A percentile compares a stretch with the other conserved stretches of the same genome.
Evolutionary conservation across 169 alveolate species (phyloP).

Genomic region (Eimeria brunetti): DNA sequence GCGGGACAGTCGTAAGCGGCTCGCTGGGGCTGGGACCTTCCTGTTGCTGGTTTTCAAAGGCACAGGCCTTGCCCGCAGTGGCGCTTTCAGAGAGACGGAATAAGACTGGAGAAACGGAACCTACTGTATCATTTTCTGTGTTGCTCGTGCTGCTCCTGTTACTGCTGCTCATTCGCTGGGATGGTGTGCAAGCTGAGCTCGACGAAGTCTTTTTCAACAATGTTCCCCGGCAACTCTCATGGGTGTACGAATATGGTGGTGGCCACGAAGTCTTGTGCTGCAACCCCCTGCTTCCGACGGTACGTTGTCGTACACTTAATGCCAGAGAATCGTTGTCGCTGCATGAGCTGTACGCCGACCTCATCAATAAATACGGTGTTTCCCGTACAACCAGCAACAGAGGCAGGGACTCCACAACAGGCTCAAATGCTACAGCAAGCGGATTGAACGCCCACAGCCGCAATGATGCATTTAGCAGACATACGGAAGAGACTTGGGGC

Average conservation of each 20-base stretch:
- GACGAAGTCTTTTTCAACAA: background rate
- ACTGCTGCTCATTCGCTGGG: conserved; percentile 5
- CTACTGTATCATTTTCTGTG: background rate
- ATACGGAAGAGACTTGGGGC: conserved; percentile 25
- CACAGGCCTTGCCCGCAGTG: background rate
- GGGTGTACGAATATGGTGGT: background rate
- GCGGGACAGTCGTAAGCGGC: background rate
- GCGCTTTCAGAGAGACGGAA: background rate
- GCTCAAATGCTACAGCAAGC: conserved; percentile 77
- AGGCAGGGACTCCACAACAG: conserved; percentile 66
- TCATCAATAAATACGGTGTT: conserved; percentile 56
- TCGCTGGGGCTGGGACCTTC: background rate
- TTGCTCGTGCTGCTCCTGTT: conserved; percentile 8
- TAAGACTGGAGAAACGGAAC: background rate
- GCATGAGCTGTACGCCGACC: conserved; percentile 28
- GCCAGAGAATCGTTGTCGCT: conserved; percentile 31
- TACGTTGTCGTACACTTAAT: background rate
- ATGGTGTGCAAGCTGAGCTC: background rate
- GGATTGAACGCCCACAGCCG: conserved; percentile 75
- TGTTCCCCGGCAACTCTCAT: background rate
- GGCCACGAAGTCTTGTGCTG: background rate
- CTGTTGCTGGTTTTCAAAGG: background rate
- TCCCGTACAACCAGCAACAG: conserved; percentile 55
- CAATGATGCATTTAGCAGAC: conserved; percentile 10
- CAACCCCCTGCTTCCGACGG: background rate